These are phyloP conservation scores for Curvularia lunata DNA, from an alignment of 2,329 filamentous ascomycete species.

Conservation along the genomic window DNA sequence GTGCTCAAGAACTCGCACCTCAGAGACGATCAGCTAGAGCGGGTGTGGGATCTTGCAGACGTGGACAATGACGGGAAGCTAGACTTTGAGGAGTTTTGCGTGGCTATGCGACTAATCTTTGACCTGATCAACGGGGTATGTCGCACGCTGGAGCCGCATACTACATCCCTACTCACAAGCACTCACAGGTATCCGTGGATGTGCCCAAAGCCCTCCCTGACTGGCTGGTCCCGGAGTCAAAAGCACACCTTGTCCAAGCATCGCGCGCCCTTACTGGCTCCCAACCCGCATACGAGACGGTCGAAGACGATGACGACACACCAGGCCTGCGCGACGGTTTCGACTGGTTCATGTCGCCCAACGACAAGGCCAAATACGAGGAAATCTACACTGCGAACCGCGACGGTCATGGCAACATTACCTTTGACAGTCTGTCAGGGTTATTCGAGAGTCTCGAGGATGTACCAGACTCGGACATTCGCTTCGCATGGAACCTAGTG, in stretches of 20 bases:
- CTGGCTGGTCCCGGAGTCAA: constrained; percentile 93
- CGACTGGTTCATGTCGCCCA: constrained; percentile 98
- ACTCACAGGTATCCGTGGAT: constrained; percentile 72
- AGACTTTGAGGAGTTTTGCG: constrained; percentile 99
- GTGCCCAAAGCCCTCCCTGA: constrained; percentile 87
- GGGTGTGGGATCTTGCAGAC: constrained; percentile 96
- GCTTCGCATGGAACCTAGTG: constrained; percentile 95
- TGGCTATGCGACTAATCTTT: constrained; percentile 97
- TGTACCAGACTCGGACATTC: constrained; percentile 77
- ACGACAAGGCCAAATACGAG: constrained; percentile 92
- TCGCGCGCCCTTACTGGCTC: constrained; percentile 69
- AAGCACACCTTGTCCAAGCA: constrained; percentile 52
- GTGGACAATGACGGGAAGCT: constrained; percentile 97
- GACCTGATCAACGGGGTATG: constrained; percentile 91
- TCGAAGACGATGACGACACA: constrained; percentile 79
- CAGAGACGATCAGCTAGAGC: constrained; percentile 85
- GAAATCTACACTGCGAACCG: constrained; percentile 95
- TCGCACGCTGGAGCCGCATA: background rate
- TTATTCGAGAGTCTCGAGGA: constrained; percentile 76
- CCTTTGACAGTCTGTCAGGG: constrained; percentile 78
- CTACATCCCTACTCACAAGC: background rate
- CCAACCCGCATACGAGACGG: constrained; percentile 81
- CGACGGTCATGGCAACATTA: constrained; percentile 77
- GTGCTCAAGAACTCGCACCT: constrained; percentile 77
- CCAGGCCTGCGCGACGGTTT: constrained; percentile 92